These are phyloP conservation scores for Aspergillus sp. DNA, from an alignment of 2,329 filamentous ascomycete genomes.

Conservation along the genomic window DNA sequence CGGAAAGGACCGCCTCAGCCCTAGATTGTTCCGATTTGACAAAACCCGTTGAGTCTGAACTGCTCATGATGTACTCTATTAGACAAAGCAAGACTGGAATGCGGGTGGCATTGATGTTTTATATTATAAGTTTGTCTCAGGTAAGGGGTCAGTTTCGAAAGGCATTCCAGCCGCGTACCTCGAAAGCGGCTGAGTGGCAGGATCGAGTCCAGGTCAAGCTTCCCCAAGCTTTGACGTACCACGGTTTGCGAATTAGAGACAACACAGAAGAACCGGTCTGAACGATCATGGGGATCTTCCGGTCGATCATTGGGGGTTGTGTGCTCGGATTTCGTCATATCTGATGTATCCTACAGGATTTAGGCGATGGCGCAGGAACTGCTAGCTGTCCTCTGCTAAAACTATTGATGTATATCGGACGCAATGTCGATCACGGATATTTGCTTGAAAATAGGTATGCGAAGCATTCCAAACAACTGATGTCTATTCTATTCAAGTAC, in stretches of 20 bases:
- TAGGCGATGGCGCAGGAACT: too few relatives aligned
- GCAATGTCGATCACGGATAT: not conserved
- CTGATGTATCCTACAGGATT: not conserved
- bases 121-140: not conserved
- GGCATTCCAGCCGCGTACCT: not conserved
- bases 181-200: too few relatives aligned
- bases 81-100: not conserved
- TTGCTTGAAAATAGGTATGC: not conserved
- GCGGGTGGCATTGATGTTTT: not conserved
- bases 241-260: not conserved
- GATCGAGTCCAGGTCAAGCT: not conserved
- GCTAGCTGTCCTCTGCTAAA: too few relatives aligned
- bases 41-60: not conserved
- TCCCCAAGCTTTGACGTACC: not conserved
- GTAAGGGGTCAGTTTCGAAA: not conserved
- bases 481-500: too few relatives aligned
- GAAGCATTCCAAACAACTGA: too few relatives aligned
- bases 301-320: not conserved
- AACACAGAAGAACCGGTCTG: too few relatives aligned
- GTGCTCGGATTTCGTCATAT: not conserved
- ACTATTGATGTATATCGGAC: not conserved
- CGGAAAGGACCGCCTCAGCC: slow-evolving; percentile 6
- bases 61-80: not conserved
- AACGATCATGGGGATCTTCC: not conserved
- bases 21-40: not conserved